These are phyloP conservation scores for Yamadazyma sp. DNA, from an alignment of 1,139 yeast genomes.

Conservation along the genomic window DNA sequence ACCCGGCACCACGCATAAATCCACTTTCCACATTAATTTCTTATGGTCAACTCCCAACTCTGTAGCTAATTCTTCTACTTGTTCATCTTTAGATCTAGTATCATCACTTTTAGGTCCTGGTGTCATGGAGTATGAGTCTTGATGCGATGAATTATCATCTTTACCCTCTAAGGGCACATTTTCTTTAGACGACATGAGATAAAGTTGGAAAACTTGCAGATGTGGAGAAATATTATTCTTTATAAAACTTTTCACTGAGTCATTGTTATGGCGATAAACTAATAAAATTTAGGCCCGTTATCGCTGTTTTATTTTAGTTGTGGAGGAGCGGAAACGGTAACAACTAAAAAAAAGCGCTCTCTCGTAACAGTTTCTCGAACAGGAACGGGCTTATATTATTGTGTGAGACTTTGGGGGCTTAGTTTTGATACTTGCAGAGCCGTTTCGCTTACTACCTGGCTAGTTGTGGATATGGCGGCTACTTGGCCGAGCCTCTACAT, in stretches of 20 bases:
- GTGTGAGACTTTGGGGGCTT: no score
- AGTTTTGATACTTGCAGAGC: no score
- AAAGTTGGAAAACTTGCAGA: neutral
- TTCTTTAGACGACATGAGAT: conserved; percentile 3
- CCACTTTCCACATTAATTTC: conserved; percentile 61
- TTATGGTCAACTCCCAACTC: conserved; percentile 39
- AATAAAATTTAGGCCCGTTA: neutral
- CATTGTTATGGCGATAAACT: neutral
- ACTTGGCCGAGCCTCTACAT: no score
- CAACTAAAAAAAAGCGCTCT: no score
- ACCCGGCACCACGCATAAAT: conserved; percentile 66
- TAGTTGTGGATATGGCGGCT: no score
- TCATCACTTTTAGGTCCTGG: no score
- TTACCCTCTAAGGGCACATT: neutral
- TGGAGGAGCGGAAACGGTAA: neutral
- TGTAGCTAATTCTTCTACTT: conserved; percentile 29
- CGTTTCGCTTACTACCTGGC: no score
- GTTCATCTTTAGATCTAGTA: conserved; percentile 17
- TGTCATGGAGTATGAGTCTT: neutral
- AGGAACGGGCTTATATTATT: no score
- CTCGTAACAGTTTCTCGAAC: no score
- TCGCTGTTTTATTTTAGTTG: neutral
- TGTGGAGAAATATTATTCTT: neutral
- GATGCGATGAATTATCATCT: conserved; percentile 1
- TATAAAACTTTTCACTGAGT: neutral